Base-by-base conservation (phyloP, 495 filamentous ascomycete species). In the Xylaria scruposa region DNA sequence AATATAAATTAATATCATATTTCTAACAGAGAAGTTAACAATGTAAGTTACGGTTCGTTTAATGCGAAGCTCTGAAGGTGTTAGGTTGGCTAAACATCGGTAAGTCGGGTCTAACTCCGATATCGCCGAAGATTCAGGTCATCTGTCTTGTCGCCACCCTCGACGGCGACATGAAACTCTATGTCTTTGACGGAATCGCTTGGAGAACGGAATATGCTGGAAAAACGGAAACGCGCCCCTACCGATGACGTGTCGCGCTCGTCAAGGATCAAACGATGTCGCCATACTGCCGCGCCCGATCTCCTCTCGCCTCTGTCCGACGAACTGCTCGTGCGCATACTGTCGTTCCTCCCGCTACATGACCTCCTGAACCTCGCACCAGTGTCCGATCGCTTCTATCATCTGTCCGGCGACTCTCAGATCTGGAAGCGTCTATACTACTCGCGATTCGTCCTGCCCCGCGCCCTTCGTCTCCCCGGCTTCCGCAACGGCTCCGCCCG, bases 391-490 rank as follows among this genome's bases (percentile, higher is more conserved):
- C 92, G 90, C 51, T 93, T 97, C 76, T 85, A 91, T 74, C 82
- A 81, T n/a, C 84, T 99, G 17, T 86, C 93, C 21, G 86, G 86
- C 71, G 96, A 99, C 81, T 91, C 91, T 13, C 93, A 97, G 78
- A 82, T 99, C 61, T 99, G 96, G 96, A 97, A 95, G 81, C 86
- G 87, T 10, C 85, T 92, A 42, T 99, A 97, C 82, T 97, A 97
- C 83, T 86, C 89, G 42, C 90, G 91, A 72, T 99, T 97, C 82
- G 94, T 99, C 12, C 88, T 91, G 62, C 95, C 95, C 61, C 88
- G 94, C 78, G 92, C 92, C 49, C 88, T 90, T 69, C 89, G 92
- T 56, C 89, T 97, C 64, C 92, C 93, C 9, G 91, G 90, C 44
- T 81, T 90, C 46, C 88, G 87, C 73, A 84, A 87, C 53, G 81